Conservation (phyloP, 75 land plant species). For the Pinus taeda region DNA sequence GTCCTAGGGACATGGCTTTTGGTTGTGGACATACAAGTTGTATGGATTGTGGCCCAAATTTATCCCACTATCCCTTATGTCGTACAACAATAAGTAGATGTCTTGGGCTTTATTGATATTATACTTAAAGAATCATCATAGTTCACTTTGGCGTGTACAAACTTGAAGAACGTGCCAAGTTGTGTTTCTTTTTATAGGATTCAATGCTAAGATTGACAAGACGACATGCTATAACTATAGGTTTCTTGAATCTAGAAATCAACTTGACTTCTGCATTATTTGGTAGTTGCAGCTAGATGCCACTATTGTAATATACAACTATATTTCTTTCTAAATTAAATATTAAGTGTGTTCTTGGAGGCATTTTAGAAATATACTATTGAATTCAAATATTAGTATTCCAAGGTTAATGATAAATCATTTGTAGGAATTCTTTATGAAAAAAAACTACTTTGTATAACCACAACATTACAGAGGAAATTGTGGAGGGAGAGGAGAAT, state of each 20-base stretch:
- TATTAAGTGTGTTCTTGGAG: neutral
- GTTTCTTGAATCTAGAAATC: neutral
- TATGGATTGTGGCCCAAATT: conserved; percentile 48
- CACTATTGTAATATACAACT: neutral
- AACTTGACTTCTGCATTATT: neutral
- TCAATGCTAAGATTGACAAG: neutral
- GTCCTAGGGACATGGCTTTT: conserved; percentile 81
- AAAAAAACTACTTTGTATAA: too few species aligned
- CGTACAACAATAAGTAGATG: conserved; percentile 66
- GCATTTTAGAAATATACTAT: too few species aligned
- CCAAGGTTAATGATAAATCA: too few species aligned
- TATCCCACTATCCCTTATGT: conserved; percentile 73
- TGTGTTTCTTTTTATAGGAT: neutral
- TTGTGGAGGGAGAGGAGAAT: too few species aligned
- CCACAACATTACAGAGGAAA: too few species aligned
- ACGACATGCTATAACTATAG: neutral
- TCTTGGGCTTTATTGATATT: conserved; percentile 38
- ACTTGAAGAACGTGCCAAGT: neutral
- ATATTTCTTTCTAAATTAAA: neutral
- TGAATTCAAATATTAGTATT: too few species aligned
- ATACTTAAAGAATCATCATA: neutral
- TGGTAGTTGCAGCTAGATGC: neutral
- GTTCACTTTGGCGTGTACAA: neutral
- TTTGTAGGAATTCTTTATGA: too few species aligned
- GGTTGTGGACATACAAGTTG: conserved; percentile 88